Percentiles rank a stretch among this genome's conserved stretches.
These are phyloP conservation scores for Cutaneotrichosporon cavernicola DNA, from an alignment of 1,284 basidiomycete genomes.

Conservation along the genomic window DNA sequence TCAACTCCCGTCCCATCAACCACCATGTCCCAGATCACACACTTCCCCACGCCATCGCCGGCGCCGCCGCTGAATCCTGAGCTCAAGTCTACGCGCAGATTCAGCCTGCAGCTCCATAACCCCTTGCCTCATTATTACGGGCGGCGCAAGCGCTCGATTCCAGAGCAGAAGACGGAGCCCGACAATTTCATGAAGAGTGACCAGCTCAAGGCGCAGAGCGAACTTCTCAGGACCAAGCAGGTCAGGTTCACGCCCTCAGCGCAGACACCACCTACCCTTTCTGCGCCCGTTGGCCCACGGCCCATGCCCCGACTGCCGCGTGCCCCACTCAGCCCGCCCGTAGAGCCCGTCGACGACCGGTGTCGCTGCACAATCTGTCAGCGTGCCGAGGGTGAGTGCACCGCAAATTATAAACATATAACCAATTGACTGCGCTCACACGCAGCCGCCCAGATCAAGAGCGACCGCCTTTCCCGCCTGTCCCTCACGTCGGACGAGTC, in stretches of 20 bases:
- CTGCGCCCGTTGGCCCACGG: not conserved
- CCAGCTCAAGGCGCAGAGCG: slow-evolving; percentile 1
- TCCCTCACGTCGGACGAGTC: not conserved
- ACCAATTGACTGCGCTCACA: slow-evolving; percentile 2
- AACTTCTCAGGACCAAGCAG: not conserved
- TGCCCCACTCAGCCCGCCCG: not conserved
- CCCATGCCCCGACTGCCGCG: not conserved
- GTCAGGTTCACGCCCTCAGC: not conserved
- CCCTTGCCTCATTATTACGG: not conserved
- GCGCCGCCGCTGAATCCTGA: not conserved
- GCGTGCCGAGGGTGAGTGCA: not conserved
- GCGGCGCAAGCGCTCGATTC: not conserved
- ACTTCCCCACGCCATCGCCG: not conserved
- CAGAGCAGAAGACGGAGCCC: not conserved
- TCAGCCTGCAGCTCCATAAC: slow-evolving; percentile 10
- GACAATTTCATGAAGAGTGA: not conserved
- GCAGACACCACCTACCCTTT: not conserved
- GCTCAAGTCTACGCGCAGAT: not conserved
- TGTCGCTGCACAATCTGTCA: slow-evolving; percentile 1
- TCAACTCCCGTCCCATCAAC: not conserved
- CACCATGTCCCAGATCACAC: not conserved
- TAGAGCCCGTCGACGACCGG: not conserved
- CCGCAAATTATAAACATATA: not conserved
- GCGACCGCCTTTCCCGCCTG: not conserved
- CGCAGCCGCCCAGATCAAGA: slow-evolving; percentile 2